These are phyloP conservation scores for Cucumis hystrix DNA, from an alignment of 306 rosid genomes.

Conservation along the genomic window DNA sequence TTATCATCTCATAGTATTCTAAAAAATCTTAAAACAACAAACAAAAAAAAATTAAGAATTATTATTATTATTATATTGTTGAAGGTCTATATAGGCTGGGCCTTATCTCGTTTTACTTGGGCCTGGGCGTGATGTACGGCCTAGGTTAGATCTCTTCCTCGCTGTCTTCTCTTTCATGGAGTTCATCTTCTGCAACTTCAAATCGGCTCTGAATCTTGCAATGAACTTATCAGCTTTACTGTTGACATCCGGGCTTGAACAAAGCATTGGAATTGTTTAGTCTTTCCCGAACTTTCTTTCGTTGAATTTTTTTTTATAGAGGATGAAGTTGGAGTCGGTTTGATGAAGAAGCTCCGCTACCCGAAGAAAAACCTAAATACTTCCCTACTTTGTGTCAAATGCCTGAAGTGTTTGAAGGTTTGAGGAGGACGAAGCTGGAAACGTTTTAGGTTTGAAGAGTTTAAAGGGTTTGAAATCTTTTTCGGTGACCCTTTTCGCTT, in stretches of 20 bases:
- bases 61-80: background rate
- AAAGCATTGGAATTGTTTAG: constrained; percentile 21
- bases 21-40: background rate
- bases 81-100: background rate
- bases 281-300: constrained; percentile 16
- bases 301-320: background rate
- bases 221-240: constrained; percentile 73
- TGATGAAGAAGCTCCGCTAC: no score
- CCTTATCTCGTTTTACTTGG: background rate
- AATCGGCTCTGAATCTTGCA: constrained; percentile 52
- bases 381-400: no score
- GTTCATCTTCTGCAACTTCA: constrained; percentile 61
- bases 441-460: no score
- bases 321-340: no score
- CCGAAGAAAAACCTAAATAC: no score
- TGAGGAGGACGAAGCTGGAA: no score
- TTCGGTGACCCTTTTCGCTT: no score
- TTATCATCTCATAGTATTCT: background rate
- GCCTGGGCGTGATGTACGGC: constrained; percentile 14
- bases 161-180: constrained; percentile 17
- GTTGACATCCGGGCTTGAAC: constrained; percentile 66
- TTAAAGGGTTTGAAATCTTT: no score
- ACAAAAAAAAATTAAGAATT: background rate
- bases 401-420: no score
- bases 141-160: constrained; percentile 36